These are phyloP conservation scores for Penicillium decumbens DNA, from an alignment of 2,329 filamentous ascomycete species.

Conservation along the genomic window DNA sequence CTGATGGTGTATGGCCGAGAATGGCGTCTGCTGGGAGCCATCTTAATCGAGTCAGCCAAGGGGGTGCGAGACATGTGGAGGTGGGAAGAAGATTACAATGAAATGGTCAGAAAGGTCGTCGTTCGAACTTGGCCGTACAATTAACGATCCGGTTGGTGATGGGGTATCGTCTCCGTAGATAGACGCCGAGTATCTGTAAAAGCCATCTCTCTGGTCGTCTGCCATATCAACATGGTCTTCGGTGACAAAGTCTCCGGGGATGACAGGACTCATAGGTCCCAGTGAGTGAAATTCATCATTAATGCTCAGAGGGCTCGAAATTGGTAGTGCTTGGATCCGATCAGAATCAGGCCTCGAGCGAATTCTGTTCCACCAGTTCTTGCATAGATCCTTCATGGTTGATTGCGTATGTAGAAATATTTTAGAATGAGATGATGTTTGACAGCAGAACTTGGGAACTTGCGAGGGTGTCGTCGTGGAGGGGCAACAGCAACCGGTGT, in stretches of 20 bases:
- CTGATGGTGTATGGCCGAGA: constrained; percentile 30
- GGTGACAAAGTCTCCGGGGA: not conserved
- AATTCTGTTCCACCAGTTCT: not conserved
- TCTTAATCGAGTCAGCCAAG: constrained; percentile 7
- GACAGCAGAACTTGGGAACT: no score
- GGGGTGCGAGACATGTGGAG: no score
- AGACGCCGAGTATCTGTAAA: constrained; percentile 24
- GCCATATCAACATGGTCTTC: not conserved
- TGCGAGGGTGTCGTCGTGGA: no score
- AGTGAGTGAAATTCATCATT: not conserved
- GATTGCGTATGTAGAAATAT: not conserved
- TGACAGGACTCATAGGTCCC: not conserved
- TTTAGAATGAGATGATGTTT: not conserved
- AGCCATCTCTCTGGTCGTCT: constrained; percentile 9
- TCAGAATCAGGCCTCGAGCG: not conserved
- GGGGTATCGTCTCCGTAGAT: constrained; percentile 1
- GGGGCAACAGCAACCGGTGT: no score
- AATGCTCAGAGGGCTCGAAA: not conserved
- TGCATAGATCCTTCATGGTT: not conserved
- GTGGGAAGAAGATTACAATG: not conserved
- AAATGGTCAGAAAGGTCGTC: not conserved
- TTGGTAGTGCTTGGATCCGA: not conserved
- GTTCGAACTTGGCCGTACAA: not conserved
- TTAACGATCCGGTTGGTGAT: not conserved
- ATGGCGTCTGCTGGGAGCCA: constrained; percentile 17